phyloP scores from a whole-genome alignment of 2,329 filamentous ascomycete species.

The Pseudocercospora pini-densiflorae region DNA sequence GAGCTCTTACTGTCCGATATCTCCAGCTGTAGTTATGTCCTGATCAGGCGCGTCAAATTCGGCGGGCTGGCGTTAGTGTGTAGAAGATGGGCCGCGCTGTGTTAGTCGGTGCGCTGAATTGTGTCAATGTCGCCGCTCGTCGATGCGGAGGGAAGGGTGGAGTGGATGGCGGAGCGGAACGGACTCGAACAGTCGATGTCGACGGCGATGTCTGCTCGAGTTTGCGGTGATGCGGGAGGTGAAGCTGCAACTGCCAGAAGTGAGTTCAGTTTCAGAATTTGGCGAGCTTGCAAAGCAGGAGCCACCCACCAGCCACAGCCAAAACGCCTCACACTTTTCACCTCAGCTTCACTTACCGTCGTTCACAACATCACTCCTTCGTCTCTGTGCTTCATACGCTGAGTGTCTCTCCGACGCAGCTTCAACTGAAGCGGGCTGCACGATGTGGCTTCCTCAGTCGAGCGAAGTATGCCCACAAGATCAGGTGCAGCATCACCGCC shows the following conservation, averaged over 20 bases:
- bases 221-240: background rate
- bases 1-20: slow-evolving; percentile 36
- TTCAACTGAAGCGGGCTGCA: background rate
- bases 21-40: background rate
- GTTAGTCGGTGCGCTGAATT: background rate
- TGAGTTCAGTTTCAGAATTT: slow-evolving; percentile 3
- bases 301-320: background rate
- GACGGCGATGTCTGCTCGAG: background rate
- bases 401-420: background rate
- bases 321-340: background rate
- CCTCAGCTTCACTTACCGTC: background rate
- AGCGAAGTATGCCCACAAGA: background rate
- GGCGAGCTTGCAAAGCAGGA: background rate
- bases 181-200: background rate
- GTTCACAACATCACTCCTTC: background rate
- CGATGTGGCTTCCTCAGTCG: background rate
- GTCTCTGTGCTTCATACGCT: background rate
- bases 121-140: background rate
- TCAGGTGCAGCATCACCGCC: background rate
- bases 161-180: background rate
- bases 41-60: slow-evolving; percentile 1
- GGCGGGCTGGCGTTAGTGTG: slow-evolving; percentile 5
- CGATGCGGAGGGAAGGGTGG: background rate
- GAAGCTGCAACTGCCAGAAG: background rate
- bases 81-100: background rate